Conservation (phyloP, 2,329 filamentous ascomycete species). For the Apiospora koreana region DNA sequence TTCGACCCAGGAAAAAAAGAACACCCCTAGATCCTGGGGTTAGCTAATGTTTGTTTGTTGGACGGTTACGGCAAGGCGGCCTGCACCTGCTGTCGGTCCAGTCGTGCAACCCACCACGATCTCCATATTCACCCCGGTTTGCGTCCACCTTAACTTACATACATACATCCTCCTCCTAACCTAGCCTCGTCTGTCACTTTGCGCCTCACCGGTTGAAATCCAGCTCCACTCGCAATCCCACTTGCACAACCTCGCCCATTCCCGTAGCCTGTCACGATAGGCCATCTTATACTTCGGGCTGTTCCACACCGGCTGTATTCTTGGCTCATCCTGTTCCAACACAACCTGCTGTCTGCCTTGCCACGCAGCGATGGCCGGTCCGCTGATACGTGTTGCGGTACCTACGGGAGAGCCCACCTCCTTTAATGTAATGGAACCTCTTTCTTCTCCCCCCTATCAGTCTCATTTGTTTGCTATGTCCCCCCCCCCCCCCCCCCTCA, state of each 20-base stretch:
- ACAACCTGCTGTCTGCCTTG: background rate
- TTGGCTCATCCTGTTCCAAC: background rate
- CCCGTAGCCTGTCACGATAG: constrained; percentile 3
- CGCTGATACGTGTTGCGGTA: background rate
- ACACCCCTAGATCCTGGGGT: background rate
- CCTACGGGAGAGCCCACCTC: background rate
- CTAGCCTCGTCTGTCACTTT: background rate
- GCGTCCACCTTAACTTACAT: background rate
- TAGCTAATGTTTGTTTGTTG: background rate
- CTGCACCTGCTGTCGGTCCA: background rate
- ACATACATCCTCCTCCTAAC: background rate
- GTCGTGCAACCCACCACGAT: background rate
- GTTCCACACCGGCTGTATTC: background rate
- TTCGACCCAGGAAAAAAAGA: background rate
- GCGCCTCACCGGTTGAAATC: background rate
- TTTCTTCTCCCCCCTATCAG: background rate
- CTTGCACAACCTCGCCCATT: background rate
- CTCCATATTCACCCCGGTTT: background rate
- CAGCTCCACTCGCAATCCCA: background rate
- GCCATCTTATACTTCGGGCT: constrained; percentile 3
- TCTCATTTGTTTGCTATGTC: background rate
- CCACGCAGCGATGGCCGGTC: constrained; percentile 2
- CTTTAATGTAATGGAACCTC: background rate
- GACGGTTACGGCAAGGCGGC: background rate
- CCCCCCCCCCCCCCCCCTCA: too few species aligned